Base-by-base conservation (phyloP, 495 filamentous ascomycete species). In the Chaetomium fimeti region DNA sequence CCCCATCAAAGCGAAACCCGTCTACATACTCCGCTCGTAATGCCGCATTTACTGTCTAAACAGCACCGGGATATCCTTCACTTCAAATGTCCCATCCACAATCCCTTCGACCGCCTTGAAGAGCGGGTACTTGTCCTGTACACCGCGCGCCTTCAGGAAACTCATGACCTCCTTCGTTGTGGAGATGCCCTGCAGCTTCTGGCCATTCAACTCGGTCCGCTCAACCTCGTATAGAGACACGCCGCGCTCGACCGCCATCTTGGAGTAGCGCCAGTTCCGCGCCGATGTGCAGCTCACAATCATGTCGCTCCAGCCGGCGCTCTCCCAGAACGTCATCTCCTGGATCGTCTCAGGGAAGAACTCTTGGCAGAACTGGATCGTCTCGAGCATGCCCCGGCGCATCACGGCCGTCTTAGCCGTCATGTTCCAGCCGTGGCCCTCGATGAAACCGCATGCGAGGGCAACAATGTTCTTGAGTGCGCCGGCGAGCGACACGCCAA, bases 381-480 rank as follows among this genome's bases (percentile, higher is more conserved):
- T 96, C 79, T 98, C 94, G 57, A 95, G 81, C 60, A 98, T 83
- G 11, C 94, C 94, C 29, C 97, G 88, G 13, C 94, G 89, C 92
- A 97, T 97, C 54, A 98, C 87, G 24, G 94, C 94, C 47, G 94
- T 91, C 79, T 97, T 97, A 55, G 93, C 93, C 71, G 97, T 98
- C 78, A 96, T 92, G 67, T 93, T 95, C 95, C 95, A 99, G 63
- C 93, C 92, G 66, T 93, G 85, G 20, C 95, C 95, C 58, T 93
- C 91, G 62, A 98, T 92, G 80, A 94, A 98, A 59, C 95, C 95
- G 9, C 94, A 92, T 3, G 93, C 92, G 9, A 99, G 78, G 13
- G 95, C 95, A 60, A 99, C 90, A 65, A 99, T 89, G 78, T 99
- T 99, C 80, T 99, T 99, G 59, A 99, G 83, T 2, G 95, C 95